phyloP scores from a whole-genome alignment of 768 basidiomycete species.

The Auricularia sp. region DNA sequence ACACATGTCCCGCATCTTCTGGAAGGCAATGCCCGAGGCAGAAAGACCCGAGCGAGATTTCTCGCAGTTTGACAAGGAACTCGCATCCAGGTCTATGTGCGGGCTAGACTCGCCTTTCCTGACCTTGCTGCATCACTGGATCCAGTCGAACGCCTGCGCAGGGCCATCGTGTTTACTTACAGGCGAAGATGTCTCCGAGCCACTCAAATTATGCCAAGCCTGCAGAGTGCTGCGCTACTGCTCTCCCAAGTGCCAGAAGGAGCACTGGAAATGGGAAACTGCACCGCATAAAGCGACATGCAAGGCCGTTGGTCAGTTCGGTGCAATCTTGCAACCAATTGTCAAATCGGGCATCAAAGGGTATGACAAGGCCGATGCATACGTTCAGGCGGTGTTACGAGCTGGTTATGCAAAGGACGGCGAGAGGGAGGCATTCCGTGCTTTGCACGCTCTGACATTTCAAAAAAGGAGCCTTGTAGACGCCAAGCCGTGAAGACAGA shows the following conservation, averaged over 20 bases:
- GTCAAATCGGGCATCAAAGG: neutral
- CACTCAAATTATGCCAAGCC: neutral
- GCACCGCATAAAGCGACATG: neutral
- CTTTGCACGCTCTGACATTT: neutral
- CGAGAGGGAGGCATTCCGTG: neutral
- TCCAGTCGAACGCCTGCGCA: neutral
- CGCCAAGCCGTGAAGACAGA: neutral
- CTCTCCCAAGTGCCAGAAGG: neutral
- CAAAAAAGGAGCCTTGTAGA: neutral
- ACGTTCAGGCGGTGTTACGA: neutral
- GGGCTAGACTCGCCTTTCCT: neutral
- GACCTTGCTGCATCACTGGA: neutral
- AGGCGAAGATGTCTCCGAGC: neutral
- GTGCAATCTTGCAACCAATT: neutral
- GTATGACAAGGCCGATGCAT: neutral
- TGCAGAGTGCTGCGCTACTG: neutral
- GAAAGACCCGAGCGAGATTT: neutral
- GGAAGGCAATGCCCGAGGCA: neutral
- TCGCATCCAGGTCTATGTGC: neutral
- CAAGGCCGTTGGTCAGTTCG: neutral
- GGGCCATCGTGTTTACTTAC: neutral
- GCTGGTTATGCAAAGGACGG: neutral
- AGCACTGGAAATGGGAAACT: neutral
- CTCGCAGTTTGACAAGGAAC: neutral
- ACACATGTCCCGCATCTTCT: neutral